Evolutionary conservation across 257 asterid species (phyloP).

Genomic region (Cruciata laevipes): DNA sequence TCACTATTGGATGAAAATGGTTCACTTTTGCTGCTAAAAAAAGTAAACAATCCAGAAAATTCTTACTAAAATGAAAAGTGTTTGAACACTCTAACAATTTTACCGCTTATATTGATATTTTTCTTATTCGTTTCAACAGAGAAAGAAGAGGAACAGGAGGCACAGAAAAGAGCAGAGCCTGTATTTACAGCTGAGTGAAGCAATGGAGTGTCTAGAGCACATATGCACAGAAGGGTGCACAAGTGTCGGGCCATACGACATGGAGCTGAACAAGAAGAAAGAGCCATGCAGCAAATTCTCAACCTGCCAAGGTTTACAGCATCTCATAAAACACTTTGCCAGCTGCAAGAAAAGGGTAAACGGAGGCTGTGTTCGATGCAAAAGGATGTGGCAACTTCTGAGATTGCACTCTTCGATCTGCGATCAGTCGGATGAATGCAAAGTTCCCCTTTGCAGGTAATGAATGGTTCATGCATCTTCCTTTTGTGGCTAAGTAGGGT

Average conservation of each 20-base stretch:
- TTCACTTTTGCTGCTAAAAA: neutral
- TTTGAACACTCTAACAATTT: too few relatives aligned
- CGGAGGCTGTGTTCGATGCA: slow-evolving; percentile 72
- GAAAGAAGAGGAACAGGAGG: slow-evolving; percentile 59
- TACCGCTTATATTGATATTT: neutral
- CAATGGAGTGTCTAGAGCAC: slow-evolving; percentile 84
- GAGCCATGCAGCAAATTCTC: slow-evolving; percentile 72
- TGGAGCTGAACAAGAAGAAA: slow-evolving; percentile 44
- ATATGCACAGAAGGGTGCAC: slow-evolving; percentile 91
- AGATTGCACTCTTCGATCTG: slow-evolving; percentile 73
- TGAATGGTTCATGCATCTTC: neutral
- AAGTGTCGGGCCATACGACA: slow-evolving; percentile 56
- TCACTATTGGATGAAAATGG: neutral
- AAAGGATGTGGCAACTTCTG: slow-evolving; percentile 90
- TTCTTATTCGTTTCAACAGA: slow-evolving; percentile 28
- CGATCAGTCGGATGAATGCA: slow-evolving; percentile 63
- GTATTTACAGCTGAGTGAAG: slow-evolving; percentile 76
- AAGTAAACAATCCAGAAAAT: neutral
- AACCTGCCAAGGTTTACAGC: slow-evolving; percentile 81
- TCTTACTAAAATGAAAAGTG: neutral
- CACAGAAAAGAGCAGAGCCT: slow-evolving; percentile 44
- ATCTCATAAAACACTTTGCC: slow-evolving; percentile 69
- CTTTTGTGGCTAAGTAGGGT: neutral
- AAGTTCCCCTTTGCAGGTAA: slow-evolving; percentile 91
- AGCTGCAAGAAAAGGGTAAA: slow-evolving; percentile 61